Conservation (phyloP, 345 rosid species). For the Bruguiera gymnorhiza region DNA sequence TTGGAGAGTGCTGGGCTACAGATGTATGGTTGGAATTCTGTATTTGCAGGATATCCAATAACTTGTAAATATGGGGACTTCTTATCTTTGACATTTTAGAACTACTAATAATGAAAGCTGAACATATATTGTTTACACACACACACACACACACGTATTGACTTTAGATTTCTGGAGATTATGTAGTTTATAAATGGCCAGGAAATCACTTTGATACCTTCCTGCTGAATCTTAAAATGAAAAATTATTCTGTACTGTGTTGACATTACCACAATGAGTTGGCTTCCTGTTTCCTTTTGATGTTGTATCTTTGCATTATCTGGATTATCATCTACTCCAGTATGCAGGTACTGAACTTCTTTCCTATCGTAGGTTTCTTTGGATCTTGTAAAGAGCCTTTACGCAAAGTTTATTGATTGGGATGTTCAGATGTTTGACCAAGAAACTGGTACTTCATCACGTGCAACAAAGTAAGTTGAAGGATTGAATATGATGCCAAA, state of each 20-base stretch:
- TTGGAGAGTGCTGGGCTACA: too few species aligned
- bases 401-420: conserved; percentile 96
- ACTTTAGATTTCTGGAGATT: too few species aligned
- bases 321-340: conserved; percentile 4
- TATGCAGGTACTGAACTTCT: neutral
- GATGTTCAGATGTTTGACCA: conserved; percentile 81
- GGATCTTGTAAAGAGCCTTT: conserved; percentile 90
- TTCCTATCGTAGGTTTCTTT: conserved; percentile 69
- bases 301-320: neutral
- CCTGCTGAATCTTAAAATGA: neutral
- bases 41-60: too few species aligned
- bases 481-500: conserved; percentile 6
- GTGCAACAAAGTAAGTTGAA: conserved; percentile 86
- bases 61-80: too few species aligned
- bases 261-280: neutral
- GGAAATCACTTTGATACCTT: too few species aligned
- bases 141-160: too few species aligned
- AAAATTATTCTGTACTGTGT: neutral
- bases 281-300: neutral
- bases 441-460: conserved; percentile 71
- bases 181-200: too few species aligned
- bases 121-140: too few species aligned
- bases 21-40: too few species aligned
- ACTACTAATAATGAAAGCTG: too few species aligned
- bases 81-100: too few species aligned